Evolutionary conservation across 306 rosid species (phyloP), one percentile per base, ranked within the genome.

Genomic region (Carpinus viminea): DNA sequence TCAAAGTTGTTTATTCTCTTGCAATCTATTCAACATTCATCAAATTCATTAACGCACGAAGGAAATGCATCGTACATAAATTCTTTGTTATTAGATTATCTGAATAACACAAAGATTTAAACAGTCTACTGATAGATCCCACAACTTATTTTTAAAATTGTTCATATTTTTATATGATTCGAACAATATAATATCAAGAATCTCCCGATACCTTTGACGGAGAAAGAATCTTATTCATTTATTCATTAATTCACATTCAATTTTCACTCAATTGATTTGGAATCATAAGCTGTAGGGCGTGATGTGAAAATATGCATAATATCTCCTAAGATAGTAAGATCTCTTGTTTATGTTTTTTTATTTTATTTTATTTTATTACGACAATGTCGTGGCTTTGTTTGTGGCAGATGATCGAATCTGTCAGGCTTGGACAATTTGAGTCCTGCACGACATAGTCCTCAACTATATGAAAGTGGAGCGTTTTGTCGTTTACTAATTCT

Each of bases 361-460:
- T 24, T 24, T 24, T 24, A 24, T 24, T 24, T 24, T 24, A 24
- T 24, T 13, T 36, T 28, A 47, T 65, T 77, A 81, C 70, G 53
- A 21, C 56, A 85, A 83, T 81, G 83, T 85, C 87, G 77, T 74
- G 76, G 76, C 73, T 81, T 76, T 64, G 70, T 81, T 83, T 79
- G 60, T 75, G 76, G 78, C 87, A 83, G 86, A 85, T 79, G 89
- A 85, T 77, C 31, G 70, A 79, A 56, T 45, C 72, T 50, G 71
- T 78, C 79, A 57, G 76, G 86, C 75, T 65, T 7, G 16, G 80
- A 54, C 65, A 76, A 80, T 86, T 86, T 81, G 88, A 91, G 91
- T 87, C 88, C 88, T 80, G 56, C 90, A 91, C 91, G 93, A 78
- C 82, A 86, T 70, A n/a, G 55, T 71, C 76, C 86, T 64, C 74